phyloP scores from a whole-genome alignment of 1,139 yeast species.

The Meyerozyma sp. region DNA sequence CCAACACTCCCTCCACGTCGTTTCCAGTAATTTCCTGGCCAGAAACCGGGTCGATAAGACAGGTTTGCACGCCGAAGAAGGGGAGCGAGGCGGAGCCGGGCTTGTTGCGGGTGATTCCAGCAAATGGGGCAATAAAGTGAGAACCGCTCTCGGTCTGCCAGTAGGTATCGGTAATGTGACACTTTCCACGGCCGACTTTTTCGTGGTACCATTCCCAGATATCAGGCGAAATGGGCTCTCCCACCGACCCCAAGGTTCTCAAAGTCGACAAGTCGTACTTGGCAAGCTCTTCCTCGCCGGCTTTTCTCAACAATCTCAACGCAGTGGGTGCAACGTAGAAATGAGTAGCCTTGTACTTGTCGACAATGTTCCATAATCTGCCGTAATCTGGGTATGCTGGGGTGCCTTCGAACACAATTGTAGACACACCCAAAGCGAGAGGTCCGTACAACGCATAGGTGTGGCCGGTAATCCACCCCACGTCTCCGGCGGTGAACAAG shows the following conservation, averaged over 20 bases:
- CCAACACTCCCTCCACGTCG: conserved; percentile 95
- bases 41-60: conserved; percentile 84
- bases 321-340: conserved; percentile 99
- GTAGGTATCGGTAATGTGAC: conserved; percentile 89
- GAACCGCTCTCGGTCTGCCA: conserved; percentile 99
- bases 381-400: conserved; percentile 97
- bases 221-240: conserved; percentile 98
- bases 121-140: conserved; percentile 90
- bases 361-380: conserved; percentile 94
- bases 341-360: conserved; percentile 90
- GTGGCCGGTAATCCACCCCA: conserved; percentile 99
- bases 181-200: conserved; percentile 81
- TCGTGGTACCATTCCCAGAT: conserved; percentile 98
- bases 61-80: conserved; percentile 89
- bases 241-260: conserved; percentile 95
- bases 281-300: conserved; percentile 79
- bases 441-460: conserved; percentile 96
- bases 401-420: conserved; percentile 93
- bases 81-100: conserved; percentile 98
- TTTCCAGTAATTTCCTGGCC: conserved; percentile 82
- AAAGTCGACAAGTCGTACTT: conserved; percentile 86
- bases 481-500: conserved; percentile 96
- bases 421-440: conserved; percentile 78
- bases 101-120: conserved; percentile 91
- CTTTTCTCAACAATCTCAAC: conserved; percentile 86